phyloP scores from a whole-genome alignment of 202 grass and related monocot genomes.

The Zizania palustris region DNA sequence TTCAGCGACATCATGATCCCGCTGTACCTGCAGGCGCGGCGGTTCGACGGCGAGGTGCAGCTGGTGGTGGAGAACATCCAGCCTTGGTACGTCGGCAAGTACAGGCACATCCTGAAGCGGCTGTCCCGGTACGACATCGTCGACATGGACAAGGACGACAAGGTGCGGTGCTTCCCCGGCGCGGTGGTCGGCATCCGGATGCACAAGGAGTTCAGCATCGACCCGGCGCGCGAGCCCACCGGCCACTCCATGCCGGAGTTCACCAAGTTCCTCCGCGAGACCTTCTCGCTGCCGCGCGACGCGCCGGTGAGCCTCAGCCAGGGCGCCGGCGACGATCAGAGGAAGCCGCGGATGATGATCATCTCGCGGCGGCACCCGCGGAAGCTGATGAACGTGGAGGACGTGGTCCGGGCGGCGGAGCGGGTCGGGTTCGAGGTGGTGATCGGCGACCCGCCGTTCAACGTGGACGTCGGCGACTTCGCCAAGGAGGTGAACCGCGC shows the following conservation, averaged over 20 bases:
- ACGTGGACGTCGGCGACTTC: constrained; percentile 64
- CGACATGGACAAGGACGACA: constrained; percentile 66
- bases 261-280: constrained; percentile 59
- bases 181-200: constrained; percentile 63
- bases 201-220: constrained; percentile 85
- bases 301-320: constrained; percentile 7
- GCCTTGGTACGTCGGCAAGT: constrained; percentile 68
- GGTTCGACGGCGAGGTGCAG: constrained; percentile 61
- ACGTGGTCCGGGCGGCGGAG: constrained; percentile 43
- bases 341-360: constrained; percentile 66
- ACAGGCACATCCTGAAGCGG: constrained; percentile 32
- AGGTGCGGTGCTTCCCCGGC: constrained; percentile 58
- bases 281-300: constrained; percentile 49
- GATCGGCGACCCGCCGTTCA: constrained; percentile 73
- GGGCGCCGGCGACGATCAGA: not conserved
- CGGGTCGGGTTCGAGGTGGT: constrained; percentile 76
- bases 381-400: constrained; percentile 61
- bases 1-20: constrained; percentile 75
- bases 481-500: constrained; percentile 65
- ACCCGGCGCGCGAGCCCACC: constrained; percentile 40
- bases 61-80: constrained; percentile 56
- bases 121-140: constrained; percentile 59
- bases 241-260: constrained; percentile 80
- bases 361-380: constrained; percentile 59
- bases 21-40: constrained; percentile 55